phyloP scores from a whole-genome alignment of 371 early-diverging fungal species.

The Rhizopus sp. region DNA sequence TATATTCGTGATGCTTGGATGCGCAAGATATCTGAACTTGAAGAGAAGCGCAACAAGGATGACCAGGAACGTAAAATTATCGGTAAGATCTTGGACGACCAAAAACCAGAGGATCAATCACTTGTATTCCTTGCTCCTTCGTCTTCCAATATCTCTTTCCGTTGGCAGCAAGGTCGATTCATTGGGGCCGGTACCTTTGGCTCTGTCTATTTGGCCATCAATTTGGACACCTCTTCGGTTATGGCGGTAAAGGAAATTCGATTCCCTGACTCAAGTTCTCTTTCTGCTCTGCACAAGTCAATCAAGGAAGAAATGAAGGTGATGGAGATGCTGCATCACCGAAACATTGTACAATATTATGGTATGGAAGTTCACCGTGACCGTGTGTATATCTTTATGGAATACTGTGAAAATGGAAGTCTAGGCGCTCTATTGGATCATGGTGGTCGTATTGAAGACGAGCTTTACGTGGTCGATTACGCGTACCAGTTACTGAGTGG shows the following conservation, averaged over 20 bases:
- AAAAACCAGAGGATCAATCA: slow-evolving; percentile 78
- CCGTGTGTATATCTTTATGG: slow-evolving; percentile 93
- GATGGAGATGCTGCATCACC: slow-evolving; percentile 86
- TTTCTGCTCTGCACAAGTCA: slow-evolving; percentile 68
- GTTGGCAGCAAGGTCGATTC: slow-evolving; percentile 88
- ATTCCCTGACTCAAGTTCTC: slow-evolving; percentile 78
- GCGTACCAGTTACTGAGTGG: slow-evolving; percentile 88
- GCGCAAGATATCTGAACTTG: slow-evolving; percentile 55
- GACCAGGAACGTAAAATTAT: slow-evolving; percentile 62
- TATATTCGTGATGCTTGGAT: slow-evolving; percentile 61
- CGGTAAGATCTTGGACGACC: slow-evolving; percentile 80
- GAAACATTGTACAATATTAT: slow-evolving; percentile 89
- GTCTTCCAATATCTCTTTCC: slow-evolving; percentile 72
- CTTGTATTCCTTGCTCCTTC: slow-evolving; percentile 77
- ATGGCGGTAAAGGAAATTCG: slow-evolving; percentile 94
- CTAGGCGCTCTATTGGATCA: slow-evolving; percentile 78
- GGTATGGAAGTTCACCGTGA: slow-evolving; percentile 93
- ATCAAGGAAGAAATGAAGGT: slow-evolving; percentile 91
- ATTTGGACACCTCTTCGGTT: slow-evolving; percentile 83
- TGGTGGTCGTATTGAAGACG: slow-evolving; percentile 78
- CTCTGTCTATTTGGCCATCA: slow-evolving; percentile 82
- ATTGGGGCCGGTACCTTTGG: slow-evolving; percentile 92
- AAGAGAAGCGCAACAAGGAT: slow-evolving; percentile 46
- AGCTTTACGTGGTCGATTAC: slow-evolving; percentile 72
- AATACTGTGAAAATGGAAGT: slow-evolving; percentile 88